Evolutionary conservation across 495 filamentous ascomycete species (phyloP).

Genomic region (Aspergillus wentii): DNA sequence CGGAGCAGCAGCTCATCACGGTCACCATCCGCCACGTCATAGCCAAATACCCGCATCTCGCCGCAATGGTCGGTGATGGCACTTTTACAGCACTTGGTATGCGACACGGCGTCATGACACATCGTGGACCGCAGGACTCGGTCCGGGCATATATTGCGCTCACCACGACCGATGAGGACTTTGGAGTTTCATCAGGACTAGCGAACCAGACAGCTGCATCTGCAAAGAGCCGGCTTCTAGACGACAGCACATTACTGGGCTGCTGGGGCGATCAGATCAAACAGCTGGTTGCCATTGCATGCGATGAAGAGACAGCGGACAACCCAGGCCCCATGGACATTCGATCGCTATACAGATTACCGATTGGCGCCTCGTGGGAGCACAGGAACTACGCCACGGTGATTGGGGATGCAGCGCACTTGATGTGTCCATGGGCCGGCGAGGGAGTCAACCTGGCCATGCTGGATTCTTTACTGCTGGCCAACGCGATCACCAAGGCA

Average conservation of each 20-base stretch:
- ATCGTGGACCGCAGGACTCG: constrained; percentile 34
- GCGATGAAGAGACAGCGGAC: constrained; percentile 23
- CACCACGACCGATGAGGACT: constrained; percentile 24
- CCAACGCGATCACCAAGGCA: constrained; percentile 28
- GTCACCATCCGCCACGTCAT: constrained; percentile 15
- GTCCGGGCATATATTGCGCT: constrained; percentile 35
- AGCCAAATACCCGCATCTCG: constrained; percentile 21
- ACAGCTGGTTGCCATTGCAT: constrained; percentile 33
- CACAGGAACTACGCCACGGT: constrained; percentile 41
- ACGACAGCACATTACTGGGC: constrained; percentile 24
- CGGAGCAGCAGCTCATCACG: constrained; percentile 30
- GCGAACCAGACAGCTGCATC: constrained; percentile 17
- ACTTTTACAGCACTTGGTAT: constrained; percentile 22
- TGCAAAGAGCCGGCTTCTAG: constrained; percentile 25
- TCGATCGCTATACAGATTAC: constrained; percentile 45
- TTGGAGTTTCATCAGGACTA: constrained; percentile 16
- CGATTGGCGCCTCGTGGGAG: constrained; percentile 45
- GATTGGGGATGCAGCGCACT: constrained; percentile 58
- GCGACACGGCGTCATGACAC: constrained; percentile 22
- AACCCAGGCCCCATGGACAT: constrained; percentile 17
- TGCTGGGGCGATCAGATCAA: constrained; percentile 27
- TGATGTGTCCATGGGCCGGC: constrained; percentile 58
- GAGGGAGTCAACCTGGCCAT: constrained; percentile 58
- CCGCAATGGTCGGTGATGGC: constrained; percentile 16
- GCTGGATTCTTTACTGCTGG: constrained; percentile 50